phyloP scores from a whole-genome alignment of 768 basidiomycete species.

The Mrakia frigida region DNA sequence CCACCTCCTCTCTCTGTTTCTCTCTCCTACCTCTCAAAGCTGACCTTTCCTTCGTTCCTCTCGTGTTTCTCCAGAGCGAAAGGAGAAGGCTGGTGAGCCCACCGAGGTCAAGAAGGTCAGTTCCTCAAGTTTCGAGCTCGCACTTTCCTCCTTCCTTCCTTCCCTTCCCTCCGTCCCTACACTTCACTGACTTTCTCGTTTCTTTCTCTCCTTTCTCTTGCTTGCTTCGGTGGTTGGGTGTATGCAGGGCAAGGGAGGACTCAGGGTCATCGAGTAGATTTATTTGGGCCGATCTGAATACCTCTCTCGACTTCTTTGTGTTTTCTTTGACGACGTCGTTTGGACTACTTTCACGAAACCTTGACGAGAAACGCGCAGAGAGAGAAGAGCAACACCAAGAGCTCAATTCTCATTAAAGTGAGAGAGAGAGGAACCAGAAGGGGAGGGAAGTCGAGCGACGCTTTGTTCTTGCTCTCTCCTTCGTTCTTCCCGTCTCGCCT shows the following conservation, averaged over 20 bases:
- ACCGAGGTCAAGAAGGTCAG: slow-evolving; percentile 29
- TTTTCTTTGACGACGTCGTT: too few relatives aligned
- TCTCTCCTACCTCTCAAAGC: background rate
- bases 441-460: too few relatives aligned
- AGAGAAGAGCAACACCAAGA: too few relatives aligned
- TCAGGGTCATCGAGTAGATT: slow-evolving; percentile 21
- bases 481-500: too few relatives aligned
- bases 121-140: slow-evolving; percentile 11
- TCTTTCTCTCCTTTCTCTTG: background rate
- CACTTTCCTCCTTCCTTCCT: background rate
- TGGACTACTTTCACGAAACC: too few relatives aligned
- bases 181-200: background rate
- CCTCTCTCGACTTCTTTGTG: background rate
- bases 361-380: too few relatives aligned
- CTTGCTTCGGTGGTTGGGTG: too few relatives aligned
- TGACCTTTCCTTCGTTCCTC: background rate
- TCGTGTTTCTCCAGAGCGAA: slow-evolving; percentile 9
- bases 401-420: too few relatives aligned
- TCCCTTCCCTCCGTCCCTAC: background rate
- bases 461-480: too few relatives aligned
- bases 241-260: slow-evolving; percentile 20
- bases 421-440: too few relatives aligned
- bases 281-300: background rate
- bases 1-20: background rate
- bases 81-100: slow-evolving; percentile 31